phyloP scores from a whole-genome alignment of 345 rosid species.

The Hevea brasiliensis region DNA sequence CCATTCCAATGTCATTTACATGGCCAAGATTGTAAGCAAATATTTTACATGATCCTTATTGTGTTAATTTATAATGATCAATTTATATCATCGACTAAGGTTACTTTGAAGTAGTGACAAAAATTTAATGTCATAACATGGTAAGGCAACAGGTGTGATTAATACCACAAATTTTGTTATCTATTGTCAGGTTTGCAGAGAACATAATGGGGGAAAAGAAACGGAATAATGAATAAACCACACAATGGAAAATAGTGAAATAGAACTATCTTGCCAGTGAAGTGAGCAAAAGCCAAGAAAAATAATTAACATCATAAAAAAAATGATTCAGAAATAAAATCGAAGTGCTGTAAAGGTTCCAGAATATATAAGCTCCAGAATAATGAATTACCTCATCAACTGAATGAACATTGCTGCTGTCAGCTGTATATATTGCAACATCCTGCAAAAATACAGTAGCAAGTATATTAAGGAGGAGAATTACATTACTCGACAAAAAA shows the following conservation, averaged over 20 bases:
- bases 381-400: constrained; percentile 71
- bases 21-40: background rate
- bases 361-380: background rate
- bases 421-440: constrained; percentile 87
- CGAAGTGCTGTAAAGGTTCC: background rate
- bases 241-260: background rate
- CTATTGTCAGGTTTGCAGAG: background rate
- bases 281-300: background rate
- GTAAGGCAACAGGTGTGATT: background rate
- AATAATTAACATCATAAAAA: background rate
- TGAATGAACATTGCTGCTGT: constrained; percentile 71
- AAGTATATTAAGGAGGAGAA: background rate
- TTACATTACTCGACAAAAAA: background rate
- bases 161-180: background rate
- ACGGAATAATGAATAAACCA: background rate
- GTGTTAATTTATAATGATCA: too few relatives aligned
- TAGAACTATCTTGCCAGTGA: background rate
- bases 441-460: constrained; percentile 42
- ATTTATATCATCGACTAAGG: background rate
- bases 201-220: background rate
- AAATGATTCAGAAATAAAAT: background rate
- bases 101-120: background rate
- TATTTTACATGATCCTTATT: background rate
- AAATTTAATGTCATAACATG: background rate
- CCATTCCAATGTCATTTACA: background rate